phyloP scores from a whole-genome alignment of 2,329 filamentous ascomycete genomes.

The Seiridium cupressi region DNA sequence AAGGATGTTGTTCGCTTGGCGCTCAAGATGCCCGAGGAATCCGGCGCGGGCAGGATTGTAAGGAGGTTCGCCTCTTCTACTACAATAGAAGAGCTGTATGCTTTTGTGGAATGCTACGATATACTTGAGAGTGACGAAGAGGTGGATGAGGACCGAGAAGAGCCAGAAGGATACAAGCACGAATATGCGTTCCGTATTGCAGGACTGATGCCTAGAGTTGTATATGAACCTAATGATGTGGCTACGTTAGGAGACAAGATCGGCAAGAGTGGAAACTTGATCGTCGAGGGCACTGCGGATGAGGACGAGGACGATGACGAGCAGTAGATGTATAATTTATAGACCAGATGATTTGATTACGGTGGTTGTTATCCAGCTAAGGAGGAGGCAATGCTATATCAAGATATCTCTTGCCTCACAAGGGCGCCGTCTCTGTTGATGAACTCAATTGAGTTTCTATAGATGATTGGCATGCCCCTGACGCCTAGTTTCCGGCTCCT shows the following conservation, averaged over 20 bases:
- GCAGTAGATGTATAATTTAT: constrained; percentile 12
- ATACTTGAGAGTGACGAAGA: constrained; percentile 44
- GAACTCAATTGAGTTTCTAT: too few species aligned
- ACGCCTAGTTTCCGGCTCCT: too few species aligned
- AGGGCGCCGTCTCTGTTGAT: too few species aligned
- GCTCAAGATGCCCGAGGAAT: constrained; percentile 58
- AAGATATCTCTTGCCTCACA: too few species aligned
- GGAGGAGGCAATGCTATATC: too few species aligned
- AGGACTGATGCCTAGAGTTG: constrained; percentile 78
- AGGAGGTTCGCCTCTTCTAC: constrained; percentile 70
- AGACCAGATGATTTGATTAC: not conserved
- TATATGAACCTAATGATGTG: constrained; percentile 68
- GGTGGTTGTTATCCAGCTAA: too few species aligned
- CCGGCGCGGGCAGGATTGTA: constrained; percentile 70
- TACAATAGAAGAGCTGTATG: constrained; percentile 84
- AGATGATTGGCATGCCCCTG: too few species aligned
- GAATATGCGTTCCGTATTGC: constrained; percentile 83
- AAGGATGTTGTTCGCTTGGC: constrained; percentile 73
- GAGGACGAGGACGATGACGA: constrained; percentile 33
- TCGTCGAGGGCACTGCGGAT: constrained; percentile 71
- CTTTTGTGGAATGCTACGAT: constrained; percentile 91
- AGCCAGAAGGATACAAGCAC: constrained; percentile 72
- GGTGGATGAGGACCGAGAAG: constrained; percentile 23
- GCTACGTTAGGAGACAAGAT: constrained; percentile 71
- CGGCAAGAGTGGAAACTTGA: constrained; percentile 80